Evolutionary conservation across 2,329 filamentous ascomycete species (phyloP), one percentile per base, ranked within the genome.

Genomic region (Beauveria asiatica): DNA sequence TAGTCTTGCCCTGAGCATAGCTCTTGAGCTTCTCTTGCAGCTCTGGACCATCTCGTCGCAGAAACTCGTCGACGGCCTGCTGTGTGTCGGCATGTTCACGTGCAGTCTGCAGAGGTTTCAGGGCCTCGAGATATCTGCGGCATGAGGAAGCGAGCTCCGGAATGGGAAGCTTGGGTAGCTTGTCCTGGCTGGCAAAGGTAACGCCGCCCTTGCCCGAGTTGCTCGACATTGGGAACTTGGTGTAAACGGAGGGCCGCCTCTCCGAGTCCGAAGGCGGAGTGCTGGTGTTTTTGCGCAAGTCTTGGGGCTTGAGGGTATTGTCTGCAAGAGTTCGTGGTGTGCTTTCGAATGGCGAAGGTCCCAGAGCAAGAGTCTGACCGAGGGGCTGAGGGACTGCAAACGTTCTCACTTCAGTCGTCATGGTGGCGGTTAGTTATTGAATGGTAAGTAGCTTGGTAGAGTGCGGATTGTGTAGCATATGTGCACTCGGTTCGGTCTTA

Each of bases 151-250:
- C 88, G 4, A 99, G 81, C 13, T 96, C 90, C 0, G 93, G 94
- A 57, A 99, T 96, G 8, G 94, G 94, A 44, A 99, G 80, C 72
- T 94, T 96, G 1, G 92, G 91, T 8, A 99, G 81, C 65, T 85
- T 88, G 65, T 96, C 91, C 72, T 99, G 93, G 61, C 86, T 82
- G 37, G 92, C 88, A 75, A 94, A 99, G 0, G 94, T 97, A 70
- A 96, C 85, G 57, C 92, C 87, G 16, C 84, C 88, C 66, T 83
- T 81, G 60, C 80, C 80, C 60, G 78, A 73, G 60, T 84, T 79
- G 57, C 78, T 69, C 60, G 76, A 78, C 75, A 84, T 86, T 48
- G 81, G 82, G 23, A 75, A 71, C 70, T 72, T 70, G 16, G 65
- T 78, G 49, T 79, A 74, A 46, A 61, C 60, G 21, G 60, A 62